Evolutionary conservation across 495 filamentous ascomycete species (phyloP).

Genomic region (Neohortaea acidophila): DNA sequence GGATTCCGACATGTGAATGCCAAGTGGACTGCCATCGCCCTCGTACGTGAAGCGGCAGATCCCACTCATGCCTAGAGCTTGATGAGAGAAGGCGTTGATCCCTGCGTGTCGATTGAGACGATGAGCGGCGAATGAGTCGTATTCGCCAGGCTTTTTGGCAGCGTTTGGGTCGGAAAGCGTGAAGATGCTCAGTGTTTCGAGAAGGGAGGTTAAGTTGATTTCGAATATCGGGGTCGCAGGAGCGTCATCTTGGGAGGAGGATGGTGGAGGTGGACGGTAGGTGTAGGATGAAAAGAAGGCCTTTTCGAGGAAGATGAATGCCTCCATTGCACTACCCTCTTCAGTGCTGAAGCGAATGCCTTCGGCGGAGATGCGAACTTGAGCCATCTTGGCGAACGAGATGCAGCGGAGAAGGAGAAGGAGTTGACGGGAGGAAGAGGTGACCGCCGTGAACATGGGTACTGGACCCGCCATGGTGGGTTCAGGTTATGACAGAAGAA

Average conservation of each 20-base stretch:
- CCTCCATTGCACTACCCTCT: conserved; percentile 73
- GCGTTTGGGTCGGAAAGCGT: conserved; percentile 50
- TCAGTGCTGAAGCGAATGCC: conserved; percentile 79
- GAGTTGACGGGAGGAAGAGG: conserved; percentile 73
- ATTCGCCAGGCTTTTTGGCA: conserved; percentile 10
- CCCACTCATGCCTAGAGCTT: conserved; percentile 52
- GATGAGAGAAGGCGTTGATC: conserved; percentile 57
- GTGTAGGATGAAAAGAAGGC: conserved; percentile 72
- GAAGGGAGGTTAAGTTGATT: conserved; percentile 68
- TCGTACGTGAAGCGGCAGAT: conserved; percentile 70
- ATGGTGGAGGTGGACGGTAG: conserved; percentile 32
- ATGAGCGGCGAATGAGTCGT: conserved; percentile 23
- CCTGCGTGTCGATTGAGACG: conserved; percentile 19
- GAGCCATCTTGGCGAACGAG: conserved; percentile 62
- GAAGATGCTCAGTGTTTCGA: conserved; percentile 93
- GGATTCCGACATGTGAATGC: conserved; percentile 65
- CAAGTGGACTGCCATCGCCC: conserved; percentile 55
- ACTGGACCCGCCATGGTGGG: conserved; percentile 16
- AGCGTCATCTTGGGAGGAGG: conserved; percentile 24
- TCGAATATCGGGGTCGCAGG: conserved; percentile 45
- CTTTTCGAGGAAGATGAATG: conserved; percentile 69
- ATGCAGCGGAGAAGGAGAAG: conserved; percentile 83
- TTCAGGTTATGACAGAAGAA: background rate
- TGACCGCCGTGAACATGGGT: conserved; percentile 66
- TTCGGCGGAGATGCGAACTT: conserved; percentile 67